phyloP scores from a whole-genome alignment of 768 basidiomycete genomes.

The Omphalotus guepiniiformis region DNA sequence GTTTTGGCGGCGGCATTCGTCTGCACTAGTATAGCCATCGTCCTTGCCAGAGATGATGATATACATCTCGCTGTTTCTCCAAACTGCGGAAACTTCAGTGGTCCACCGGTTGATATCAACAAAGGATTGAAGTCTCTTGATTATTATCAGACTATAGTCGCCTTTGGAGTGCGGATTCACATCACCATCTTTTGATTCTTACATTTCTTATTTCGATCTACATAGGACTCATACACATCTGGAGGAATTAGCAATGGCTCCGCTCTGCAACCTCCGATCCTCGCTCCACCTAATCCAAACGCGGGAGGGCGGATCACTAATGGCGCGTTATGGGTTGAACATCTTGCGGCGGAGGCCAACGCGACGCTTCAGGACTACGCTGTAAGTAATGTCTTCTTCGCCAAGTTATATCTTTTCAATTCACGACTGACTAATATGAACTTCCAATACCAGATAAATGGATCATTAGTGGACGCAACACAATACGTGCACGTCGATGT shows the following conservation, averaged over 20 bases:
- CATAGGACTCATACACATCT: constrained; percentile 41
- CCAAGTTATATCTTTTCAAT: background rate
- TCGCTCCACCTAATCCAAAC: constrained; percentile 37
- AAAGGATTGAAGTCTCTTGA: constrained; percentile 33
- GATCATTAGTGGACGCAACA: constrained; percentile 24
- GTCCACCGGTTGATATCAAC: constrained; percentile 39
- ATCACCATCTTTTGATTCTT: background rate
- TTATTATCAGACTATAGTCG: constrained; percentile 41
- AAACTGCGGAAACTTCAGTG: constrained; percentile 36
- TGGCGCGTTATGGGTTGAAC: constrained; percentile 47
- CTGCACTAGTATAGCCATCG: background rate
- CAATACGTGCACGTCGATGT: constrained; percentile 18
- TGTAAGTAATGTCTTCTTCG: constrained; percentile 23
- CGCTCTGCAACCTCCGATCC: constrained; percentile 34
- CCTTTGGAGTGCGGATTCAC: constrained; percentile 39
- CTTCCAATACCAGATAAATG: constrained; percentile 15
- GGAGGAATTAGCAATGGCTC: constrained; percentile 44
- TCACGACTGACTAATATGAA: background rate
- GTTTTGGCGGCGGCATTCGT: too few relatives aligned
- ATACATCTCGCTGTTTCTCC: constrained; percentile 42
- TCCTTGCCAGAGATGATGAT: background rate
- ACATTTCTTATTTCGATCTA: background rate
- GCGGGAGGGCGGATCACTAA: constrained; percentile 51
- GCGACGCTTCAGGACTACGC: constrained; percentile 49
- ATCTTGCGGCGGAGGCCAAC: constrained; percentile 33